Conservation (phyloP, 2,329 filamentous ascomycete genomes). For the Aspergillus fumigatus region DNA sequence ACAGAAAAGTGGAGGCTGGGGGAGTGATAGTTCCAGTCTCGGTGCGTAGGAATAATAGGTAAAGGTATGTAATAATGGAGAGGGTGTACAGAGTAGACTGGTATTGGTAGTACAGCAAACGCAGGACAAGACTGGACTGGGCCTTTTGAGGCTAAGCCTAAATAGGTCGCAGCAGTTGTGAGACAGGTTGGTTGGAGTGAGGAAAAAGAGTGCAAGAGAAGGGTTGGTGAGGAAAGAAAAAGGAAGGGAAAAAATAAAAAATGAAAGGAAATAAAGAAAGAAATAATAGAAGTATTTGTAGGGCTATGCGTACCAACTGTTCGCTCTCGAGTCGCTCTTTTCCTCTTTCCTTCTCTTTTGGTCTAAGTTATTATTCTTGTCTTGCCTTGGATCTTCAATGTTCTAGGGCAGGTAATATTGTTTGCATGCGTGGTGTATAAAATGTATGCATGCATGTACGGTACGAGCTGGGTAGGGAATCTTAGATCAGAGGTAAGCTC, state of each 20-base stretch:
- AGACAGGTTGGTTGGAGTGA: conserved; percentile 8
- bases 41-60: background rate
- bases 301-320: conserved; percentile 2
- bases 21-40: background rate
- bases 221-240: conserved; percentile 14
- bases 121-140: conserved; percentile 5
- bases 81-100: background rate
- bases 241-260: conserved; percentile 8
- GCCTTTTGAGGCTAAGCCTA: conserved; percentile 10
- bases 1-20: conserved; percentile 26
- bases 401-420: background rate
- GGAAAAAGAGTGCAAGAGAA: conserved; percentile 4
- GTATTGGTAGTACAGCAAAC: conserved; percentile 12
- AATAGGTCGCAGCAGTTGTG: conserved; percentile 11
- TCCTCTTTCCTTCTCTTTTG: background rate
- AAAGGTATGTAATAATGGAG: too few species aligned
- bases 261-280: background rate
- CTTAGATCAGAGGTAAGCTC: conserved; percentile 13
- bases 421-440: background rate
- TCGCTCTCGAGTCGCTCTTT: background rate
- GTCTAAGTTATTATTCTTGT: background rate
- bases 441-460: background rate
- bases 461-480: conserved; percentile 2
- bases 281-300: background rate
- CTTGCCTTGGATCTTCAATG: background rate